Evolutionary conservation across 192 early-diverging fungal genomes (phyloP).

Genomic region (Coemansia sp.): DNA sequence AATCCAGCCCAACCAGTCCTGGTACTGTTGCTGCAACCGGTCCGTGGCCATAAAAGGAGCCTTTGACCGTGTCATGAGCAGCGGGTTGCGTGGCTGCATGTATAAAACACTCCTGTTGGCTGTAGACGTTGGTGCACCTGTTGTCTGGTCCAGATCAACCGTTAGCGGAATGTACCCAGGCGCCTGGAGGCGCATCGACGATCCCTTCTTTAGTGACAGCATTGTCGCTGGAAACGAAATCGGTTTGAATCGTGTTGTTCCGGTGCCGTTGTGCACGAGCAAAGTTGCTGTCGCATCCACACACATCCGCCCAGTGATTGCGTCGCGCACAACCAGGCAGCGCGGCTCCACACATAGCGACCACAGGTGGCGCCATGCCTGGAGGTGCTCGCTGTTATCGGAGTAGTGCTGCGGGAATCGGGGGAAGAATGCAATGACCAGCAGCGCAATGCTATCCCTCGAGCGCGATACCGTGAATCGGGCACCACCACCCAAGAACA

Average conservation of each 20-base stretch:
- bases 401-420: conserved; percentile 37
- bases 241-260: background rate
- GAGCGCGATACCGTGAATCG: conserved; percentile 42
- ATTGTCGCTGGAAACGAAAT: conserved; percentile 21
- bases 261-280: background rate
- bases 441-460: conserved; percentile 33
- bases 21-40: conserved; percentile 8
- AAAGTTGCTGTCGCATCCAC: conserved; percentile 19
- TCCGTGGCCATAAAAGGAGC: background rate
- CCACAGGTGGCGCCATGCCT: conserved; percentile 54
- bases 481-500: conserved; percentile 46
- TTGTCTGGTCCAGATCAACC: conserved; percentile 9
- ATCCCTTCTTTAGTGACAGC: conserved; percentile 10
- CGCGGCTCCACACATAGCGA: conserved; percentile 45
- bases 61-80: background rate
- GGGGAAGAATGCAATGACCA: conserved; percentile 43
- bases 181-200: conserved; percentile 13
- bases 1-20: conserved; percentile 15
- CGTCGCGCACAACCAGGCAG: conserved; percentile 42
- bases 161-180: conserved; percentile 34
- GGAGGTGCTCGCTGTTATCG: conserved; percentile 49
- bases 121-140: background rate
- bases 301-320: conserved; percentile 25
- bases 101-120: conserved; percentile 22
- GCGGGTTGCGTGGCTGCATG: conserved; percentile 19